phyloP scores from a whole-genome alignment of 345 rosid genomes.

The Arabis hirsuta region DNA sequence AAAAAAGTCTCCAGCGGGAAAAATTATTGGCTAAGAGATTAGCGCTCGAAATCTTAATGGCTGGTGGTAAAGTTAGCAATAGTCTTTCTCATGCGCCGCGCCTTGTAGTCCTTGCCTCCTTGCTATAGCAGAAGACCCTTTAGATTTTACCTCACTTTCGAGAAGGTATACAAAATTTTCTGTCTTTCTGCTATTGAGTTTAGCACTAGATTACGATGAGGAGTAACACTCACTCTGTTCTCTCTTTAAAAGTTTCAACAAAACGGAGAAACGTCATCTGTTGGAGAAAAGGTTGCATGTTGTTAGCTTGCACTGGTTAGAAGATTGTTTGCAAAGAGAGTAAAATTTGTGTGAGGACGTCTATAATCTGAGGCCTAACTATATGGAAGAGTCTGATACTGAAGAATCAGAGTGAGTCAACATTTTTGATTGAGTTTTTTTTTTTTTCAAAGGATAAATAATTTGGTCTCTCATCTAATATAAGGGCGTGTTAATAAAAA shows the following conservation, averaged over 20 bases:
- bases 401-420: constrained; percentile 55
- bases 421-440: neutral
- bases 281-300: constrained; percentile 57
- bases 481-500: neutral
- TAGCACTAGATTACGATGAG: constrained; percentile 4
- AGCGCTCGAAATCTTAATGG: constrained; percentile 70
- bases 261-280: constrained; percentile 52
- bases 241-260: constrained; percentile 52
- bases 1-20: no score
- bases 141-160: constrained; percentile 52
- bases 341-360: constrained; percentile 63
- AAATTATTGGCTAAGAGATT: constrained; percentile 63
- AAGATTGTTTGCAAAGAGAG: constrained; percentile 62
- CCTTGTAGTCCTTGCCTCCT: constrained; percentile 65
- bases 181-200: constrained; percentile 7
- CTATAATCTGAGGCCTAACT: constrained; percentile 62
- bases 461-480: neutral
- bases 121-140: constrained; percentile 48
- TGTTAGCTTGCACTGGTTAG: constrained; percentile 78
- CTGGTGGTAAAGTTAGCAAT: constrained; percentile 75
- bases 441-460: constrained; percentile 11
- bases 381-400: constrained; percentile 47
- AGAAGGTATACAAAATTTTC: constrained; percentile 49
- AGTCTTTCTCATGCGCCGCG: constrained; percentile 70
- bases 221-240: constrained; percentile 14